phyloP scores from a whole-genome alignment of 495 filamentous ascomycete species.

The Pseudevernia furfuracea region DNA sequence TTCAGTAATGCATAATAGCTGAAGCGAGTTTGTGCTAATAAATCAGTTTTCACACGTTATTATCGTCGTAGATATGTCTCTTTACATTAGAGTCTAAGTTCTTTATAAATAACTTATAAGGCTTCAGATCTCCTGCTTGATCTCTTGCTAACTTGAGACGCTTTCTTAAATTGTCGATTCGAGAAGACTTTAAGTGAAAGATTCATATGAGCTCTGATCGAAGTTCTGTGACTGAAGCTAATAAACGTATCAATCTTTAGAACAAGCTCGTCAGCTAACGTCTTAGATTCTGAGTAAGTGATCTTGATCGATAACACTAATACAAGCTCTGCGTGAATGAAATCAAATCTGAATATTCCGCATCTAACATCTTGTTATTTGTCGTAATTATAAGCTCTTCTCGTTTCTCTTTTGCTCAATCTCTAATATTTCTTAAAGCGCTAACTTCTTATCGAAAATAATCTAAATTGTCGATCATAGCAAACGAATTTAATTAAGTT shows the following conservation, averaged over 20 bases:
- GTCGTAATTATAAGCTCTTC: no score
- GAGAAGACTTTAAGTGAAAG: neutral
- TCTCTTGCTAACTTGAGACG: neutral
- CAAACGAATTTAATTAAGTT: no score
- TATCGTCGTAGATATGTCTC: neutral
- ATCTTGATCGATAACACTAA: no score
- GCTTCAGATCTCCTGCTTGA: slow-evolving; percentile 3
- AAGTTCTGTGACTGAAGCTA: slow-evolving; percentile 8
- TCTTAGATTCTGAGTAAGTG: neutral
- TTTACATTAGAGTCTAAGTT: no score
- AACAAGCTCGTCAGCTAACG: slow-evolving; percentile 1
- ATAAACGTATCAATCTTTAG: slow-evolving; percentile 9
- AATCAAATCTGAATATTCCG: no score
- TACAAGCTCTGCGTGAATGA: no score
- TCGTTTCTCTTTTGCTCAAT: no score
- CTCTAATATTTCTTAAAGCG: no score
- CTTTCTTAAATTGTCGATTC: neutral
- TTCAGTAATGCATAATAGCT: neutral
- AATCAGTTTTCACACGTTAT: neutral
- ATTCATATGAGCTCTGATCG: neutral
- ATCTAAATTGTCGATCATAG: no score
- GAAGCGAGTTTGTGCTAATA: neutral
- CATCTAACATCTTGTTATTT: no score
- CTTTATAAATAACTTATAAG: slow-evolving; percentile 3
- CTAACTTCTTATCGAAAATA: no score